These are phyloP conservation scores for Magnolia officinalis DNA, from an alignment of 164 flowering plant species.

Conservation along the genomic window DNA sequence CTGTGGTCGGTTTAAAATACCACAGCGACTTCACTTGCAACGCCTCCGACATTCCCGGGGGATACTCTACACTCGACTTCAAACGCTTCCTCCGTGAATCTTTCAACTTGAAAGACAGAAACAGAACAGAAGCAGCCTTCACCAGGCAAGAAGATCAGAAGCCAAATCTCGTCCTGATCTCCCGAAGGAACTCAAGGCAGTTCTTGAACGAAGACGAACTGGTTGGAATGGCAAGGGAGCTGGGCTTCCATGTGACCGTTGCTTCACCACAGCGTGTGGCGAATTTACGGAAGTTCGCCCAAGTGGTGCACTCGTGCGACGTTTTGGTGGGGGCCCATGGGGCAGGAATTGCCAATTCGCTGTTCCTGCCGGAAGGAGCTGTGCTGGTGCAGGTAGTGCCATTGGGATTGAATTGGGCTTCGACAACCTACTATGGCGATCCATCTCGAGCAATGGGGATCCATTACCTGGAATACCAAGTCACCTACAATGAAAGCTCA, in stretches of 20 bases:
- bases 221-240: constrained; percentile 15
- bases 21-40: constrained; percentile 5
- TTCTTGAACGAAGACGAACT: constrained; percentile 28
- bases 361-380: constrained; percentile 8
- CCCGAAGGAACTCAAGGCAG: constrained; percentile 21
- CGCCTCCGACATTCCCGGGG: constrained; percentile 1
- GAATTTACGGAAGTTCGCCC: constrained; percentile 17
- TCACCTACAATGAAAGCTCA: constrained; percentile 26
- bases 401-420: constrained; percentile 23
- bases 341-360: constrained; percentile 4
- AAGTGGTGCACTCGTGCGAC: constrained; percentile 18
- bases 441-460: constrained; percentile 26
- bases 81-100: constrained; percentile 8
- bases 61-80: constrained; percentile 17
- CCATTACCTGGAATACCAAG: constrained; percentile 27
- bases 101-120: background rate
- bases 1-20: constrained; percentile 7
- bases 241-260: constrained; percentile 26
- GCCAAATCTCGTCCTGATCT: constrained; percentile 20
- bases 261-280: constrained; percentile 15
- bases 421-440: constrained; percentile 21
- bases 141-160: background rate
- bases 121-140: background rate
- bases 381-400: constrained; percentile 19
- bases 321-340: constrained; percentile 31